Evolutionary conservation across 2,329 filamentous ascomycete species (phyloP).

Genomic region (Fusarium armeniacum): DNA sequence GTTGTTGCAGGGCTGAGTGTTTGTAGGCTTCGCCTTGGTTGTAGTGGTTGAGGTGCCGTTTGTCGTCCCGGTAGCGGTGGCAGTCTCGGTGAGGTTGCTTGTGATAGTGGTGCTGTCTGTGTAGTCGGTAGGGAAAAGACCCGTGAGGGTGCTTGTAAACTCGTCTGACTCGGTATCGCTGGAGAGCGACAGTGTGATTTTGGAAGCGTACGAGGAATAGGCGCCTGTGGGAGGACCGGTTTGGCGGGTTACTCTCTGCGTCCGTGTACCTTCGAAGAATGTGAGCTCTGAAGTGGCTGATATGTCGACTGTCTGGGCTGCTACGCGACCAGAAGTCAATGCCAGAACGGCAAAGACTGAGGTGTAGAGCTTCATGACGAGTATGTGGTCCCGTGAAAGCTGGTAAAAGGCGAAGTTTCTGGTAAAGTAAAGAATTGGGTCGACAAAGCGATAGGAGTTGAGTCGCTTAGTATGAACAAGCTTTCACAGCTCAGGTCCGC

Average conservation of each 20-base stretch:
- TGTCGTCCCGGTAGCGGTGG: conserved; percentile 54
- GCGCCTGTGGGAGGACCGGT: conserved; percentile 51
- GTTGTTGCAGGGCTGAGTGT: conserved; percentile 85
- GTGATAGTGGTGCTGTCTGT: conserved; percentile 49
- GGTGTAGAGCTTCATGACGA: conserved; percentile 46
- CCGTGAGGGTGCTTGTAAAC: conserved; percentile 62
- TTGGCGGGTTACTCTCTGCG: conserved; percentile 56
- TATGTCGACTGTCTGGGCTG: conserved; percentile 51
- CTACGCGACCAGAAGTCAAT: conserved; percentile 43
- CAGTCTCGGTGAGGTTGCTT: conserved; percentile 58
- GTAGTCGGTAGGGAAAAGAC: conserved; percentile 57
- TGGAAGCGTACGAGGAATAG: conserved; percentile 47
- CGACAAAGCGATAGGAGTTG: conserved; percentile 19
- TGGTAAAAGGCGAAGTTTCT: conserved; percentile 9
- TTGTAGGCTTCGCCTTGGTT: conserved; percentile 63
- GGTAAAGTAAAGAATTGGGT: conserved; percentile 9
- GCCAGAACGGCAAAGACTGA: conserved; percentile 45
- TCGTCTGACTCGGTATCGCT: conserved; percentile 39
- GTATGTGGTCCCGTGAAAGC: conserved; percentile 6
- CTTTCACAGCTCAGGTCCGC: conserved; percentile 17
- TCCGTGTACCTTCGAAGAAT: conserved; percentile 57
- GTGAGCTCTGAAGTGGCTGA: conserved; percentile 54
- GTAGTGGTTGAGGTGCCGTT: conserved; percentile 51
- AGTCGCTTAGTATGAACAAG: conserved; percentile 24
- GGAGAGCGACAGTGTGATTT: conserved; percentile 42